Evolutionary conservation across 148 eudicot genomes (phyloP), one percentile per base, ranked within the genome.

Genomic region (Limonium bicolor): DNA sequence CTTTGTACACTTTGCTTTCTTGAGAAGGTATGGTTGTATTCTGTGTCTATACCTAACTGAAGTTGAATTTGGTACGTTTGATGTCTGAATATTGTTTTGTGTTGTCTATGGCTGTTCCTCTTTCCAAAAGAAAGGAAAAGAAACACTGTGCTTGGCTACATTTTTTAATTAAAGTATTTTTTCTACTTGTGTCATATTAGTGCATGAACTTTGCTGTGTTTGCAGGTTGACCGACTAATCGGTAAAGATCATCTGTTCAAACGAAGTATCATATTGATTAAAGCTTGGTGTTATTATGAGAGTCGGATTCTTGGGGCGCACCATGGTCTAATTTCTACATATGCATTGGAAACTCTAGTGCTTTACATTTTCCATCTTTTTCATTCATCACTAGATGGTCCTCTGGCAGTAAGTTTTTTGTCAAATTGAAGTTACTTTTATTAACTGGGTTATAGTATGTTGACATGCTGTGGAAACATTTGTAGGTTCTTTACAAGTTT

Each of bases 221-320:
- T 53, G 24, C 73, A 90, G 97, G 87, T 85, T 48, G 83, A 92
- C 69, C 72, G 68, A 33, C 41, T 71, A 20, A 85, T 92, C 55
- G 93, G 80, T 28, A 78, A 73, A 71, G 72, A 78, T 55, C 78
- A 92, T 71, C 80, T 92, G 21, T 85, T 92, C 56, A 92, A 92
- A 62, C 80, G 82, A 39, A 85, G 99, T 51, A 85, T 92, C 44
- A 75, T 92, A 51, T 59, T 92, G 55, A 81, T 85, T 21, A 92
- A 92, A 60, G 82, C 99, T 6, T 92, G 99, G 99, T 92, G 99
- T 58, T 92, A 80, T 51, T 92, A 92, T 40, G 99, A 92, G 65
- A 92, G 99, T 52, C 94, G 99, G 40, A 78, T 85, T 58, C 80
- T 92, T 36, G 99, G 99, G 50, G 87, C 95, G 35, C 95, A 85